Evolutionary conservation across 495 filamentous ascomycete genomes (phyloP), one percentile per base, ranked within the genome.

Genomic region (Aspergillus steynii): DNA sequence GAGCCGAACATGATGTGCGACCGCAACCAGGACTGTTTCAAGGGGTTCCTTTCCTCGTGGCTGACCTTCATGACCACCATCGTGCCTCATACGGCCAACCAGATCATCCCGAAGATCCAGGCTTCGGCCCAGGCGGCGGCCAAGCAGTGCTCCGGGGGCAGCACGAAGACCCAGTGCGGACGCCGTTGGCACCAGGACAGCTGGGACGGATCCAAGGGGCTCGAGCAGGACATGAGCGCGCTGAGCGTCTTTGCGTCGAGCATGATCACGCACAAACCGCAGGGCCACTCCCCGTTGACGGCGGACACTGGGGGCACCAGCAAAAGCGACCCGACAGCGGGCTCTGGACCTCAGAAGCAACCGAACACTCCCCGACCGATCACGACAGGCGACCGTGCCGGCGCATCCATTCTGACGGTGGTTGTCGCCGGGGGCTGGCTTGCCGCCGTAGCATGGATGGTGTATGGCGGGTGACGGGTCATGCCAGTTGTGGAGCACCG

Each of bases 31-130:
- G 80, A 80, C 56, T 84, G 81, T 49, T 93, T 92, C 81, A 94
- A 93, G 73, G 89, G 88, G 8, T 88, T 90, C 65, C 76, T 92
- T 20, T 74, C 86, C 45, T 85, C 85, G 7, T 92, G 87, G 88
- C 77, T 94, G 68, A 84, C 86, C 2, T 82, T 82, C 42, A 82
- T 84, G 42, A 77, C 85, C 9, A 85, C 86, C 59, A 79, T 93
- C 61, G 90, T 86, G 5, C 89, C 90, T 4, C 85, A 79, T 59
- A 88, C 84, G 9, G 72, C 68, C 50, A 75, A 82, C 34, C 62
- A 69, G 8, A 83, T 93, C 51, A 72, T 82, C 66, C 82, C 85
- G 1, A 79, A 84, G 54, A 70, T 94, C 10, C 65, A 73, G 55
- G 74, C 75, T 12, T 84, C 81, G 2, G 87, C 86, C 10, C 32